Evolutionary conservation across 1,284 basidiomycete genomes (phyloP).

Genomic region (Acaromyces ingoldii): DNA sequence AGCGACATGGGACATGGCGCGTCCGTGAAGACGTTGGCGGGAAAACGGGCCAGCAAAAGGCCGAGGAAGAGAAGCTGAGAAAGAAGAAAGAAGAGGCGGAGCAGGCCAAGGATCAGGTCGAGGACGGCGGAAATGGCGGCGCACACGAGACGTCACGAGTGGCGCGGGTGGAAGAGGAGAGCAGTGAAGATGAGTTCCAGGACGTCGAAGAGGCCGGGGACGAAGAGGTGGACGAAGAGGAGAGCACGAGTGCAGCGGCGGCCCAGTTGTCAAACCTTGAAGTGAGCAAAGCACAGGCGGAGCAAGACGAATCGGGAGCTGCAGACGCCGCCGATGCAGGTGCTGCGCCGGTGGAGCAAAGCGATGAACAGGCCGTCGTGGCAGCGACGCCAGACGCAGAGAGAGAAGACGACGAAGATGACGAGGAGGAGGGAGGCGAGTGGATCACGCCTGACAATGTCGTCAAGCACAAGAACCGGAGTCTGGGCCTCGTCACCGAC

Average conservation of each 20-base stretch:
- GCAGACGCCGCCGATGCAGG: not conserved
- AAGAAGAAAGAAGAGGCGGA: conserved; percentile 20
- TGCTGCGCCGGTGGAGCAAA: no score
- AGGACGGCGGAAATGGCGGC: not conserved
- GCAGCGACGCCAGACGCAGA: conserved; percentile 52
- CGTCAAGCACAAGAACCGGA: conserved; percentile 77
- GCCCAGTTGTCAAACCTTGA: not conserved
- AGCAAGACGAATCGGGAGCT: conserved; percentile 20
- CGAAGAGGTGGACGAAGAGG: not conserved
- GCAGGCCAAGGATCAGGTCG: conserved; percentile 11
- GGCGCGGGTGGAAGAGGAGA: not conserved
- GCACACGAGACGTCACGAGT: not conserved
- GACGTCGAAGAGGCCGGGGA: not conserved
- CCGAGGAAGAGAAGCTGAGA: conserved; percentile 25
- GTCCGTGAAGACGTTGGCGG: conserved; percentile 56
- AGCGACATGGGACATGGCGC: conserved; percentile 56
- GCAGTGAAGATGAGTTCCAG: not conserved
- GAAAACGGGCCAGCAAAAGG: conserved; percentile 37
- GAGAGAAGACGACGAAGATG: conserved; percentile 72
- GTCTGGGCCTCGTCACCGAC: conserved; percentile 61
- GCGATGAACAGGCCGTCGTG: conserved; percentile 2
- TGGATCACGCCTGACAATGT: conserved; percentile 97
- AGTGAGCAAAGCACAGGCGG: conserved; percentile 54
- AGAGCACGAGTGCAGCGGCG: not conserved
- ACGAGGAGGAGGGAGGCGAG: conserved; percentile 55